phyloP scores from a whole-genome alignment of 2,329 filamentous ascomycete species.

The Trichoderma simmonsii region DNA sequence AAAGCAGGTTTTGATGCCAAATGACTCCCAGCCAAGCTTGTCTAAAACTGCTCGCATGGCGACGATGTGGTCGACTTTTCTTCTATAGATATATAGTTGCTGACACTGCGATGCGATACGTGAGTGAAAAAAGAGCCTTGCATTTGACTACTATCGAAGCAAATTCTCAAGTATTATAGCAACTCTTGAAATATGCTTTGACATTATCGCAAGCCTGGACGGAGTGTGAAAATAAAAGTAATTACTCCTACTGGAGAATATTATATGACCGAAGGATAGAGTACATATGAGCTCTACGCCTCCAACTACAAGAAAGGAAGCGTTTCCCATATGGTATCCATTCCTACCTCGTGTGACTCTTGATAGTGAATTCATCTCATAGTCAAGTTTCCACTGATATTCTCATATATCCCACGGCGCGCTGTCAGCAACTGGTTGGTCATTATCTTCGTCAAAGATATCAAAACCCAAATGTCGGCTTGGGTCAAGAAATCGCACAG shows the following conservation, averaged over 20 bases:
- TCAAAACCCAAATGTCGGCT: conserved; percentile 1
- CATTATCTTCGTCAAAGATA: conserved; percentile 3
- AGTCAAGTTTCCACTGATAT: background rate
- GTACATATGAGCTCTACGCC: background rate
- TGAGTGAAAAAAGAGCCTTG: too few relatives aligned
- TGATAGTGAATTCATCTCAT: background rate
- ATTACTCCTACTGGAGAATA: background rate
- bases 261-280: background rate
- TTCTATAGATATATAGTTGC: too few relatives aligned
- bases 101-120: too few relatives aligned
- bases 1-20: background rate
- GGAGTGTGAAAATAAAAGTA: background rate
- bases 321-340: background rate
- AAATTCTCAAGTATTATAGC: too few relatives aligned
- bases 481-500: background rate
- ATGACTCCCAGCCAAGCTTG: background rate
- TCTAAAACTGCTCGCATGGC: background rate
- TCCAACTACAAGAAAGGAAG: background rate
- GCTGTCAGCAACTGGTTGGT: background rate
- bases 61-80: background rate
- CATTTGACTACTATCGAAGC: too few relatives aligned
- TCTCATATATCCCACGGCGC: background rate
- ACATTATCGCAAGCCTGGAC: background rate
- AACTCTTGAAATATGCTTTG: too few relatives aligned
- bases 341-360: background rate